Conservation (phyloP, 768 basidiomycete genomes). For the Exsudoporus frostii region DNA sequence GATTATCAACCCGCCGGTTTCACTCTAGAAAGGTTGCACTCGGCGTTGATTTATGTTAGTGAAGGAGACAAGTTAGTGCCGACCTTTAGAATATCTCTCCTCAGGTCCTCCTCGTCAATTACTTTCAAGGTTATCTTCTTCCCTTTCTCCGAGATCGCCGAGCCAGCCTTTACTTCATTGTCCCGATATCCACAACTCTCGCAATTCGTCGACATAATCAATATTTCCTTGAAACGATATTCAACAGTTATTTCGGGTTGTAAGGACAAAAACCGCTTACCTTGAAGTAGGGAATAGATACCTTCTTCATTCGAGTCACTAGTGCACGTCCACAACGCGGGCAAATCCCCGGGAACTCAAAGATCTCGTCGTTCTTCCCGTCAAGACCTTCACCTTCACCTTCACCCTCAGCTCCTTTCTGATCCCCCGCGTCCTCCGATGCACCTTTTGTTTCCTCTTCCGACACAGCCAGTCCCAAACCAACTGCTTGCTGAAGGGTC, state of each 20-base stretch:
- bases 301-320: slow-evolving; percentile 93
- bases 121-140: slow-evolving; percentile 87
- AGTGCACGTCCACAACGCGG: slow-evolving; percentile 82
- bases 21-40: slow-evolving; percentile 57
- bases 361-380: slow-evolving; percentile 78
- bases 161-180: slow-evolving; percentile 95
- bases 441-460: slow-evolving; percentile 35
- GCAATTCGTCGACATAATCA: slow-evolving; percentile 99
- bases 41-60: not conserved
- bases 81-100: slow-evolving; percentile 92
- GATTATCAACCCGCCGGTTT: slow-evolving; percentile 84
- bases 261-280: slow-evolving; percentile 33
- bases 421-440: not conserved
- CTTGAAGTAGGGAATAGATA: slow-evolving; percentile 97
- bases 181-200: slow-evolving; percentile 94
- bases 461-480: slow-evolving; percentile 64
- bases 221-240: slow-evolving; percentile 61
- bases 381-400: slow-evolving; percentile 19
- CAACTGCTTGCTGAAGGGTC: slow-evolving; percentile 75
- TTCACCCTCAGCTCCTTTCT: slow-evolving; percentile 13
- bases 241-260: not conserved
- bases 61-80: slow-evolving; percentile 8
- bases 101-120: slow-evolving; percentile 88
- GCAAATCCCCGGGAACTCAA: slow-evolving; percentile 82
- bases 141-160: slow-evolving; percentile 84